Base-by-base conservation (phyloP, 2,329 filamentous ascomycete genomes). In the Fusarium poae region DNA sequence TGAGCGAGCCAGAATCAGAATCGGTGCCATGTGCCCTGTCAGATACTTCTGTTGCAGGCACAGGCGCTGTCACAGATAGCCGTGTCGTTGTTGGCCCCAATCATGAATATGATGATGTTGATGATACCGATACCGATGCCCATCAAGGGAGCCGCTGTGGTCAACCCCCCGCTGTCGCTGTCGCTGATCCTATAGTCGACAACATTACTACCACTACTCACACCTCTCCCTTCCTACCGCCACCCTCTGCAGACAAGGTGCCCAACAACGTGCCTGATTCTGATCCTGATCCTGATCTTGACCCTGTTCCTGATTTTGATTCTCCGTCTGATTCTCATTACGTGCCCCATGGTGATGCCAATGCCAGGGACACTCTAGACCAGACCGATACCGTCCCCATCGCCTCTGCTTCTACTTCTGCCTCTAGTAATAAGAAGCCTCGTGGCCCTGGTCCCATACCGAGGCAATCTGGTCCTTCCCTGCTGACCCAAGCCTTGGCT, bases 401-500 rank as follows among this genome's bases (percentile, higher is more conserved):
- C 39, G 44, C 49, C 51, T 65, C 35, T 39, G 35, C 35, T 20
- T 35, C 65, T 40, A 27, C 34, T 15, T 35, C 65, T 34, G 32
- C 57, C 29, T 27, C 68, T 56, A 71, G 61, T 71, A 70, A 83
- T 82, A 85, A 84, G 81, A 85, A 83, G 79, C 70, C 81, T 65
- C 78, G 82, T 74, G 78, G 78, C 70, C 65, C 69, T 57, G 60
- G 73, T 65, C 74, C 78, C 68, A 75, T 78, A 68, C 79, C 81
- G 69, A 80, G 80, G 75, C 80, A 82, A 72, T 79, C 78, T 74
- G 85, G 85, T 67, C 83, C 85, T 71, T 88, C 86, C 61, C 77
- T 88, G 72, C 81, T 88, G 78, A 83, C 84, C 63, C 84, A 88
- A 78, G 85, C 86, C 75, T 80, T 88, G 76, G 85, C 85, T 76